Base-by-base conservation (phyloP, 2,329 filamentous ascomycete genomes). In the Phaeoacremonium minimum region DNA sequence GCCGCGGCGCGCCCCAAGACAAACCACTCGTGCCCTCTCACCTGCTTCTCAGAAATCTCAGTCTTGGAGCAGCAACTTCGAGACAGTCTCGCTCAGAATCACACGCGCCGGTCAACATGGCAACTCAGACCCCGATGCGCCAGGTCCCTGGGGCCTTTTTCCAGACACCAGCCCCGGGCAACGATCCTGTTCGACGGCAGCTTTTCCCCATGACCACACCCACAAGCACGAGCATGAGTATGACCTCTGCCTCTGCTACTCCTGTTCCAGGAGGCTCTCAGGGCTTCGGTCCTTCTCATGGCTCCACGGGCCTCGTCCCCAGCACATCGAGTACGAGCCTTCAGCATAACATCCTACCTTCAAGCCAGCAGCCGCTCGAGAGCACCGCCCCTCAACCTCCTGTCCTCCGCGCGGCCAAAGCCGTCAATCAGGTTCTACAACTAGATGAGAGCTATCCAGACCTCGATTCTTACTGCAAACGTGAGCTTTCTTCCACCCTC, bases 381-480 rank as follows among this genome's bases (percentile, higher is more conserved):
- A 59, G 63, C 39, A 55, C 40, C 7, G 46, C 52, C 14, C 46
- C 63, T n/a, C 52, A 85, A 32, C 80, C 78, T 30, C 85, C 86
- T 1, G 75, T 95, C 41, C 76, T 86, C 47, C 85, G 87, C 60
- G 93, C 88, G 15, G 87, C 89, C 32, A 75, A 73, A 46, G 90
- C 85, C 15, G 83, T 98, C 58, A 95, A 95, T 60, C 76, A 81
- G 46, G 83, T 85, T 30, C 67, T 97, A 30, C 71, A 78, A 41
- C 71, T 75, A 41, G 91, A 97, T 55, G 80, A 82, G 51, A 80
- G 79, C 54, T 98, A 88, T 55, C 90, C 90, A 6, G 87, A 95
- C 46, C 69, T 98, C 14, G 91, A 97, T 58, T 85, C 79, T 40
- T 95, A 95, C 64, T 81, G 94, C 51, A 80, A 83, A 63, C 87